A percentile compares a stretch with the other conserved stretches of the same genome.
These are phyloP conservation scores for Ceratobasidium sp. DNA, from an alignment of 1,284 basidiomycete species.

Conservation along the genomic window DNA sequence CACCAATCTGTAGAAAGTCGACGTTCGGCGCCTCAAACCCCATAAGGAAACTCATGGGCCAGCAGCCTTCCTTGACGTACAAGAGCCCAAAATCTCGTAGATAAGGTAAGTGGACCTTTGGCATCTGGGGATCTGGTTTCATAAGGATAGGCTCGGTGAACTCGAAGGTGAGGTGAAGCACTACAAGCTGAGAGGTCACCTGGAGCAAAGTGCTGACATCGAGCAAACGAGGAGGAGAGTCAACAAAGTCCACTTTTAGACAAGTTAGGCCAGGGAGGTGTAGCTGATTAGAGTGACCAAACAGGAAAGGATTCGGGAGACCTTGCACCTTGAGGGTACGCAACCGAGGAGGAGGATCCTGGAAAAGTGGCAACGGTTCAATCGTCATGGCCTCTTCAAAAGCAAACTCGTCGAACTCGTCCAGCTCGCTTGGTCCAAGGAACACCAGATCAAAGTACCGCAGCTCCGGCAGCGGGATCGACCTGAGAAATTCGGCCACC, in stretches of 20 bases:
- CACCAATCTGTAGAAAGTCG: background rate
- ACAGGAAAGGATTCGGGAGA: constrained; percentile 22
- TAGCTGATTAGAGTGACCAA: constrained; percentile 28
- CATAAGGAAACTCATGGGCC: constrained; percentile 6
- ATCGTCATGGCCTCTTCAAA: background rate
- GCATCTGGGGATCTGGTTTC: background rate
- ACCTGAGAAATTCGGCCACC: background rate
- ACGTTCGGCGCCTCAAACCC: constrained; percentile 27
- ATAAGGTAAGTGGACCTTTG: background rate
- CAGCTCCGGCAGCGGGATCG: background rate
- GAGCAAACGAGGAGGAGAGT: background rate
- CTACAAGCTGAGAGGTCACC: constrained; percentile 1
- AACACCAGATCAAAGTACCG: constrained; percentile 6
- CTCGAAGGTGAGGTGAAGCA: background rate
- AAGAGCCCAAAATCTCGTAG: constrained; percentile 7
- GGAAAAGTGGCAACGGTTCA: constrained; percentile 1
- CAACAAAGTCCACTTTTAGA: background rate
- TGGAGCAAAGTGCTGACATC: background rate
- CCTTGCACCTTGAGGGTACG: background rate
- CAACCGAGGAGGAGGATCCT: constrained; percentile 1
- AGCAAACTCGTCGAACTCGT: background rate
- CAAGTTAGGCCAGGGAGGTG: background rate
- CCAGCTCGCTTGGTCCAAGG: background rate
- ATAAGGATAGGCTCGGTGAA: background rate
- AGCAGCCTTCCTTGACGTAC: background rate